phyloP scores from a whole-genome alignment of 352 stramenopile genomes.

The Phytophthora idaei region DNA sequence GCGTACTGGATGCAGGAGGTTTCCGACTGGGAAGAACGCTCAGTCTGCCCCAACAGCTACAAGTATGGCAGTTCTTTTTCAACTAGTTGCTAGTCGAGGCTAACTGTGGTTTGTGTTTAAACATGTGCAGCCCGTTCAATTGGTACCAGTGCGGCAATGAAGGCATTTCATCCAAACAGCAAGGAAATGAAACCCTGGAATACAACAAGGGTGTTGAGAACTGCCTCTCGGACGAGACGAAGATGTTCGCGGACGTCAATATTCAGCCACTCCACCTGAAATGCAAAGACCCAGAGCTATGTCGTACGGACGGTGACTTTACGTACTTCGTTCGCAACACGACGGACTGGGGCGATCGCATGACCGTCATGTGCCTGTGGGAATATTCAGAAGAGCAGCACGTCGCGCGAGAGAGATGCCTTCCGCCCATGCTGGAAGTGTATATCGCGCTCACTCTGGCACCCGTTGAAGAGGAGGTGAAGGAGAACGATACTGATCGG shows the following conservation, averaged over 20 bases:
- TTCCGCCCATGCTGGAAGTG: constrained; percentile 79
- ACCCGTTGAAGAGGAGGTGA: constrained; percentile 57
- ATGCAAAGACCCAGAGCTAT: constrained; percentile 62
- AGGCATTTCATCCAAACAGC: constrained; percentile 43
- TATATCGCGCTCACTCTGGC: constrained; percentile 63
- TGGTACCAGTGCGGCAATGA: constrained; percentile 84
- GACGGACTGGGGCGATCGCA: constrained; percentile 82
- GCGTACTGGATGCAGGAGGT: constrained; percentile 85
- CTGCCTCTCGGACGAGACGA: constrained; percentile 67
- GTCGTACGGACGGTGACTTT: constrained; percentile 58
- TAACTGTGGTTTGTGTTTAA: not conserved
- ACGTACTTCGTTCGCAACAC: constrained; percentile 84
- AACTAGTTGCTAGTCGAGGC: not conserved
- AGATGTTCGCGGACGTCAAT: constrained; percentile 74
- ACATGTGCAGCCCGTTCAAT: constrained; percentile 62
- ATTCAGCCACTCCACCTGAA: constrained; percentile 73
- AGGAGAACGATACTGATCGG: constrained; percentile 77
- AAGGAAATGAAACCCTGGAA: constrained; percentile 39
- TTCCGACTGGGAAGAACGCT: constrained; percentile 83
- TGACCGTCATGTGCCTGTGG: constrained; percentile 86
- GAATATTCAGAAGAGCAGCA: constrained; percentile 66
- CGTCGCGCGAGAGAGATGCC: constrained; percentile 58
- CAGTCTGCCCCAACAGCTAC: constrained; percentile 80
- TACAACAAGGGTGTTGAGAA: constrained; percentile 63
- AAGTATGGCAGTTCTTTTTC: constrained; percentile 48